Conservation (phyloP, 1,284 basidiomycete genomes). For the Malassezia pachydermatis region DNA sequence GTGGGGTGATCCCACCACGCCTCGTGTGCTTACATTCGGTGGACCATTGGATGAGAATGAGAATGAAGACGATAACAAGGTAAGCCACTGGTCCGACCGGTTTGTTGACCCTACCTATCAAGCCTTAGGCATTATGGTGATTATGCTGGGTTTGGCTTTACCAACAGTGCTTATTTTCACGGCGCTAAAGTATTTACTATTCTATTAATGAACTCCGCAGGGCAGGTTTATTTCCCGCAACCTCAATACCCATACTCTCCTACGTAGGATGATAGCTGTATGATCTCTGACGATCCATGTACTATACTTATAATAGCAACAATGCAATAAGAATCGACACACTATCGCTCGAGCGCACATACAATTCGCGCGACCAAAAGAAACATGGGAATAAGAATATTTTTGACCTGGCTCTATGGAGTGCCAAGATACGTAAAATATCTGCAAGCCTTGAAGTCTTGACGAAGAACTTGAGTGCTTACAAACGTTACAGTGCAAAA, state of each 20-base stretch:
- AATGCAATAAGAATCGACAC: no score
- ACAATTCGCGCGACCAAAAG: no score
- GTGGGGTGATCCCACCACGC: background rate
- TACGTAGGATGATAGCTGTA: background rate
- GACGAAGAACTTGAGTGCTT: no score
- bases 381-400: background rate
- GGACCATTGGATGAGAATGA: no score
- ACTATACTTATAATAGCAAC: no score
- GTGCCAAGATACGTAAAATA: background rate
- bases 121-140: background rate
- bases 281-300: background rate
- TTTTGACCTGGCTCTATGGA: conserved; percentile 3
- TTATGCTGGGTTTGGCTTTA: conserved; percentile 1
- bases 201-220: background rate
- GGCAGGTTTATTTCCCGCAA: background rate
- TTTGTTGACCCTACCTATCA: background rate
- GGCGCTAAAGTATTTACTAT: background rate
- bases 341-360: no score
- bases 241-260: no score
- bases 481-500: no score
- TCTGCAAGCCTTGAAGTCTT: no score
- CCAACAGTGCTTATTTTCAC: background rate
- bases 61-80: no score
- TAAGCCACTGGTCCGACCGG: conserved; percentile 1
- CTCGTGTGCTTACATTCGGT: no score